phyloP scores from a whole-genome alignment of 345 rosid genomes.

The Eucalyptus fibrosa region DNA sequence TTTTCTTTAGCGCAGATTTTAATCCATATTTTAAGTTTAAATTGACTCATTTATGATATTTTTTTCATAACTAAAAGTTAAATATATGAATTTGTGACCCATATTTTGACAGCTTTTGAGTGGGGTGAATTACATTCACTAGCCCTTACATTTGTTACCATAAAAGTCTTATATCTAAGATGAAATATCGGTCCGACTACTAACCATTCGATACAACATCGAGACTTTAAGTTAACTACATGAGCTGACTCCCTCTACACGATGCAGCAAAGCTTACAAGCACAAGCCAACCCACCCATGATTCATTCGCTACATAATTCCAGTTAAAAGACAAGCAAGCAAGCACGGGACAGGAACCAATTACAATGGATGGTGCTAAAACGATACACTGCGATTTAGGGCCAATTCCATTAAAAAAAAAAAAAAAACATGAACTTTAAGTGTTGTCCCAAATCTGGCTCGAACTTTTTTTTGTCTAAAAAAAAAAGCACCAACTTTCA shows the following conservation, averaged over 20 bases:
- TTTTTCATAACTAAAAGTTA: too few species aligned
- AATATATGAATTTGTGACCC: too few species aligned
- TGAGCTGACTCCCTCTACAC: not conserved
- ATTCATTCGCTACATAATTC: not conserved
- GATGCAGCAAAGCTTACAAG: not conserved
- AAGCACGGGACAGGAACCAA: not conserved
- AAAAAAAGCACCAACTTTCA: too few species aligned
- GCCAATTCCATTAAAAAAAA: too few species aligned
- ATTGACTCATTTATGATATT: too few species aligned
- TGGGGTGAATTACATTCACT: not conserved
- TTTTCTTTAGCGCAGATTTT: too few species aligned
- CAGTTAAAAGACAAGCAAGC: not conserved
- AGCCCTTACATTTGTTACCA: not conserved
- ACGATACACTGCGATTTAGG: not conserved
- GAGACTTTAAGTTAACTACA: not conserved
- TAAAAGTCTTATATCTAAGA: not conserved
- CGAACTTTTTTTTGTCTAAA: too few species aligned
- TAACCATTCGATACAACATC: not conserved
- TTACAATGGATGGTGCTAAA: not conserved
- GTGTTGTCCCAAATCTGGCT: accelerated
- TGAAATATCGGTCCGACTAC: not conserved
- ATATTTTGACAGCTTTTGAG: too few species aligned
- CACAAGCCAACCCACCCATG: not conserved
- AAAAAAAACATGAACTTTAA: too few species aligned
- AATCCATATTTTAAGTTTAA: too few species aligned